Evolutionary conservation across 2,329 filamentous ascomycete species (phyloP).

Genomic region (Leptographium lundbergii): DNA sequence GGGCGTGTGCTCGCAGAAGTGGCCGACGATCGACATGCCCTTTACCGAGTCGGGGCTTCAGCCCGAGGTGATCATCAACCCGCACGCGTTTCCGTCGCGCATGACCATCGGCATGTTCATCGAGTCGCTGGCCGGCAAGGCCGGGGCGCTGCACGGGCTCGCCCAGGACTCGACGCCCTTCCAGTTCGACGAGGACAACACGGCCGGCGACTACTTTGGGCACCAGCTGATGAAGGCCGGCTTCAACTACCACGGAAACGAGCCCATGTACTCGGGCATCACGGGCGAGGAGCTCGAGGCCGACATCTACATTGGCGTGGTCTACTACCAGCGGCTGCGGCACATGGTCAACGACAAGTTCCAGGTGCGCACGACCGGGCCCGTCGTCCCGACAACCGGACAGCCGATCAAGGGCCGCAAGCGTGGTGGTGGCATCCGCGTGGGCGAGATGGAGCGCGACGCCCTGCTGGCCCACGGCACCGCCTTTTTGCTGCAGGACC

Average conservation of each 20-base stretch:
- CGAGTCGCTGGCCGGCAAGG: conserved; percentile 90
- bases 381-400: conserved; percentile 78
- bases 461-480: conserved; percentile 89
- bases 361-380: conserved; percentile 92
- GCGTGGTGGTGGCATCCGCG: conserved; percentile 94
- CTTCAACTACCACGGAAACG: conserved; percentile 97
- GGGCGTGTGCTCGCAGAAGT: conserved; percentile 92
- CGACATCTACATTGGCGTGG: conserved; percentile 92
- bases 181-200: conserved; percentile 84
- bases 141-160: conserved; percentile 86
- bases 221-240: conserved; percentile 90
- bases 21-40: conserved; percentile 87
- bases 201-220: conserved; percentile 87
- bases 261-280: conserved; percentile 96
- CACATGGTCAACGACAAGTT: conserved; percentile 99
- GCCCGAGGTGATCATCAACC: conserved; percentile 97
- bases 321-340: conserved; percentile 94
- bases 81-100: conserved; percentile 95
- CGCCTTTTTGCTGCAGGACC: conserved; percentile 87
- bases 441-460: conserved; percentile 98
- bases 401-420: conserved; percentile 96
- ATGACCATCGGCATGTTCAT: conserved; percentile 99
- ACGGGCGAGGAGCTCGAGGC: conserved; percentile 88
- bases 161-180: conserved; percentile 94
- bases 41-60: conserved; percentile 95